Percentiles rank a stretch among this genome's conserved stretches.
Conservation (phyloP, 352 stramenopile species). For the Pilasporangium apinafurcum region DNA sequence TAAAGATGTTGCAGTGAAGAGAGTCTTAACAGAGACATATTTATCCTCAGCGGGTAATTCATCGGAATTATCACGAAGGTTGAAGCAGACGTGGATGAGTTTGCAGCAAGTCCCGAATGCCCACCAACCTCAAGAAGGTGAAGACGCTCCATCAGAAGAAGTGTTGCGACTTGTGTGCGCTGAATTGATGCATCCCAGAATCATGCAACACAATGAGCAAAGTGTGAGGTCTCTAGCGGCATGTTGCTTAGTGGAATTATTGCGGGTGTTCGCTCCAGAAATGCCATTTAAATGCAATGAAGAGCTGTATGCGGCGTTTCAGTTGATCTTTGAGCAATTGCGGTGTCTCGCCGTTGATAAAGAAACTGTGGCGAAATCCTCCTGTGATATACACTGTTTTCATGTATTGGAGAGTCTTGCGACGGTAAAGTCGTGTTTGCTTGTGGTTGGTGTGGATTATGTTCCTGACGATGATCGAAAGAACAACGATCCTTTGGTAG, state of each 20-base stretch:
- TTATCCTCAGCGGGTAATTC: conserved; percentile 22
- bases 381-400: conserved; percentile 28
- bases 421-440: conserved; percentile 42
- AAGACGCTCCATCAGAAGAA: conserved; percentile 20
- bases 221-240: conserved; percentile 54
- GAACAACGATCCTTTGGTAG: conserved; percentile 44
- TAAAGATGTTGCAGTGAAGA: neutral
- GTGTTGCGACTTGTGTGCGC: conserved; percentile 38
- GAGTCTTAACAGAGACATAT: conserved; percentile 11
- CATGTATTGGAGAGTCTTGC: conserved; percentile 72
- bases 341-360: conserved; percentile 22
- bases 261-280: conserved; percentile 58
- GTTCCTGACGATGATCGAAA: conserved; percentile 20
- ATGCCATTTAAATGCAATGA: conserved; percentile 61
- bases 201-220: conserved; percentile 38
- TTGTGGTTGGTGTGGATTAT: conserved; percentile 51
- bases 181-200: conserved; percentile 47
- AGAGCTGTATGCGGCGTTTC: conserved; percentile 63
- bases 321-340: conserved; percentile 62
- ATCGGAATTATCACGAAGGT: conserved; percentile 32
- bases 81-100: conserved; percentile 44
- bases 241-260: conserved; percentile 67
- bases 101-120: conserved; percentile 32
- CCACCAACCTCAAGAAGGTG: conserved; percentile 41
- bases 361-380: conserved; percentile 11